Evolutionary conservation across 768 basidiomycete genomes (phyloP).

Genomic region (Termitomyces sp.): DNA sequence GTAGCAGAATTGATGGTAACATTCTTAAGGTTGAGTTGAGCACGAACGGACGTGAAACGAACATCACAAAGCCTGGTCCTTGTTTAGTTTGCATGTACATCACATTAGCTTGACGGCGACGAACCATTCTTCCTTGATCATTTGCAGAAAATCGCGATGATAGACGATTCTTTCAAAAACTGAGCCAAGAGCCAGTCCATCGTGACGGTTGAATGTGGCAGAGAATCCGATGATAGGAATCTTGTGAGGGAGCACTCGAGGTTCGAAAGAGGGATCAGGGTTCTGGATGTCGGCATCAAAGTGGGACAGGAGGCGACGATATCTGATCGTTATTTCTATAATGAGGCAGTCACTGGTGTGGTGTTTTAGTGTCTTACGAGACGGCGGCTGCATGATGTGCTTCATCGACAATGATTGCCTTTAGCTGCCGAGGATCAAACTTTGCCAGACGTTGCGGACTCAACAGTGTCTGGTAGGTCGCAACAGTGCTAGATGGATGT

Average conservation of each 20-base stretch:
- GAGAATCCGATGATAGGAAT: conserved; percentile 92
- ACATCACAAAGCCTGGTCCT: conserved; percentile 71
- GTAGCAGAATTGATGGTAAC: conserved; percentile 62
- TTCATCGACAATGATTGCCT: conserved; percentile 84
- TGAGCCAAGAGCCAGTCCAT: conserved; percentile 81
- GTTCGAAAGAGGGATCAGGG: conserved; percentile 38
- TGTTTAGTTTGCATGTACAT: conserved; percentile 15
- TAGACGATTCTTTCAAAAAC: conserved; percentile 92
- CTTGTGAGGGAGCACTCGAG: conserved; percentile 33
- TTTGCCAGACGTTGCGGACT: conserved; percentile 61
- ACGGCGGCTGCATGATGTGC: conserved; percentile 94
- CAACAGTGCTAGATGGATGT: conserved; percentile 56
- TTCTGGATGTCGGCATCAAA: conserved; percentile 66
- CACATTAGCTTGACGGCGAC: conserved; percentile 8
- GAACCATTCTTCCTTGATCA: conserved; percentile 91
- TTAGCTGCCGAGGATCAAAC: conserved; percentile 61
- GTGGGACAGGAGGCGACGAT: conserved; percentile 76
- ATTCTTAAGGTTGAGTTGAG: conserved; percentile 59
- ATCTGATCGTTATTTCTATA: conserved; percentile 31
- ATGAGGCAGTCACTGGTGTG: not conserved
- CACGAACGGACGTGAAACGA: conserved; percentile 77
- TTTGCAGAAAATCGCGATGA: conserved; percentile 83
- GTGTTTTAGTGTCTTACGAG: conserved; percentile 46
- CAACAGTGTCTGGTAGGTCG: conserved; percentile 83
- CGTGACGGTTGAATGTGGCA: conserved; percentile 90